Conservation (phyloP, 2,329 filamentous ascomycete genomes). For the Fusarium chuoi region DNA sequence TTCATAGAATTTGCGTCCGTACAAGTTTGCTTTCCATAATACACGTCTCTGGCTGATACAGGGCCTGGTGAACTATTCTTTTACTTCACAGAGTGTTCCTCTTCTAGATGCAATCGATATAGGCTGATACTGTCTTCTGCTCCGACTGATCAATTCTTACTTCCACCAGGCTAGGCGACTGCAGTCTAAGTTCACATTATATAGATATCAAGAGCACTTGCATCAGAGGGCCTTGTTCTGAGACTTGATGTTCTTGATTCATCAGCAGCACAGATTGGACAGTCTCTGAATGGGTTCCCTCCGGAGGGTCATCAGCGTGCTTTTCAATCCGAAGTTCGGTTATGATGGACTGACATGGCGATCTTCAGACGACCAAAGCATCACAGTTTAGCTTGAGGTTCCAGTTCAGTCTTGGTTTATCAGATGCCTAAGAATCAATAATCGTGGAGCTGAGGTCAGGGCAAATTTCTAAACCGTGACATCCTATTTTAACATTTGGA, state of each 20-base stretch:
- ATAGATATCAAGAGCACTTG: neutral
- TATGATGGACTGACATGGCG: neutral
- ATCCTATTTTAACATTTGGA: neutral
- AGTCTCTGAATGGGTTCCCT: neutral
- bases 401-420: neutral
- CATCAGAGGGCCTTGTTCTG: neutral
- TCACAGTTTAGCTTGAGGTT: neutral
- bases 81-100: neutral
- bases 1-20: neutral
- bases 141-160: neutral
- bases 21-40: neutral
- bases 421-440: neutral
- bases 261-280: neutral
- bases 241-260: neutral
- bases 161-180: neutral
- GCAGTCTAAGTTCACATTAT: no score
- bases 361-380: neutral
- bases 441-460: neutral
- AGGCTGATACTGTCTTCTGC: neutral
- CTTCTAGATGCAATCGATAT: no score
- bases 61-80: fast-evolving
- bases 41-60: neutral
- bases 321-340: fast-evolving
- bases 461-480: neutral
- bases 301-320: neutral